Base-by-base conservation (phyloP, 2,329 filamentous ascomycete genomes). In the Dactylellina leptospora region DNA sequence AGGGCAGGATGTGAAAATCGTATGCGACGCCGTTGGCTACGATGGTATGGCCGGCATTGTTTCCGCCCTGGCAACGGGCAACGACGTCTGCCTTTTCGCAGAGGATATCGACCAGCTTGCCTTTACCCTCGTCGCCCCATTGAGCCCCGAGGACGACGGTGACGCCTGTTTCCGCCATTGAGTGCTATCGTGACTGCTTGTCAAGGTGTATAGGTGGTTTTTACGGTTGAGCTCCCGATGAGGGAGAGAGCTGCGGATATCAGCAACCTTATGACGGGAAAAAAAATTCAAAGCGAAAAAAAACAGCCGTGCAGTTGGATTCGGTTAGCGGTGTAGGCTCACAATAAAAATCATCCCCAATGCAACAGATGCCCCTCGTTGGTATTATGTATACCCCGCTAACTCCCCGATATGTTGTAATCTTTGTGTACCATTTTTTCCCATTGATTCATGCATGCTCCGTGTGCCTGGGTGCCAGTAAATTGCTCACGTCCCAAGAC, bases 141-240 rank as follows among this genome's bases (percentile, higher is more conserved):
- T 87, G 85, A 77, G 84, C 82, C 70, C 85, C 85, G 75, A 87
- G 82, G 75, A 86, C 83, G 70, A 86, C 83, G 47, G 85, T 86
- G 27, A 73, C 33, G 30, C 68, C 68, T 22, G 59, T 42, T 44
- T 71, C 66, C 25, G 28, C 42, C 66, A 71, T 71, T 22, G 27
- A n/a, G n/a, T n/a, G n/a, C n/a, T n/a, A n/a, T n/a, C n/a, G n/a
- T n/a, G n/a, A n/a, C n/a, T n/a, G n/a, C n/a, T n/a, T n/a, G n/a
- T n/a, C n/a, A n/a, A n/a, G n/a, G n/a, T n/a, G n/a, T n/a, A n/a
- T n/a, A n/a, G n/a, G n/a, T n/a, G n/a, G n/a, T n/a, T n/a, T n/a
- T n/a, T n/a, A n/a, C n/a, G n/a, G n/a, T n/a, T n/a, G n/a, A n/a
- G n/a, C n/a, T n/a, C n/a, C n/a, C n/a, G n/a, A n/a, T n/a, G n/a